Conservation (phyloP, 73 alveolate genomes). For the Urostyla sp. region DNA sequence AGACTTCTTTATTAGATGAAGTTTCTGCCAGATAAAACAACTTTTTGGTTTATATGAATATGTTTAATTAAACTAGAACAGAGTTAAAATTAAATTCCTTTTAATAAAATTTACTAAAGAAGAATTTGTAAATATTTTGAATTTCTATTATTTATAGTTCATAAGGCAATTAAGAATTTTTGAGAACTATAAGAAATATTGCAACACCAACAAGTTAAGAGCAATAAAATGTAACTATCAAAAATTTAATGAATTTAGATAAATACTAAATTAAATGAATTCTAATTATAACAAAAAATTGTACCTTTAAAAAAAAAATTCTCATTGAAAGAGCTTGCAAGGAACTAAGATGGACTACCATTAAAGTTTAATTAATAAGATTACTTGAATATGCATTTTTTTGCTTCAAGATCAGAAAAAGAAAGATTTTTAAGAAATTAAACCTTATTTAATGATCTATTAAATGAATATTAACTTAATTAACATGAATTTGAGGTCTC, state of each 20-base stretch:
- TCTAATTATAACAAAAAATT: background rate
- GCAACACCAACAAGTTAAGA: background rate
- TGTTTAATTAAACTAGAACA: constrained; percentile 3
- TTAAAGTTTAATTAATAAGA: constrained; percentile 5
- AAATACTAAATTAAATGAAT: background rate
- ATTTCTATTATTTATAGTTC: constrained; percentile 10
- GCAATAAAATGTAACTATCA: background rate
- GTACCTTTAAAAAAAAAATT: constrained; percentile 9
- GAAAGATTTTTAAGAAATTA: constrained; percentile 4
- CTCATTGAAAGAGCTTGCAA: background rate
- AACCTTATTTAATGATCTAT: constrained; percentile 4
- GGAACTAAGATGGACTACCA: constrained; percentile 35
- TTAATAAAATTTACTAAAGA: background rate
- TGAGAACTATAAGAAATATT: background rate
- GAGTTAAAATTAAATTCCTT: background rate
- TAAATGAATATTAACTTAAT: constrained; percentile 14
- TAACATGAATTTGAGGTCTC: constrained; percentile 16
- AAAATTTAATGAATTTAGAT: background rate
- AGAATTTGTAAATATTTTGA: constrained; percentile 24
- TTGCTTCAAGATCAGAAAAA: constrained; percentile 8
- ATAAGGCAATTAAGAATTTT: background rate
- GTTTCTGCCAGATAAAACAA: too few relatives aligned
- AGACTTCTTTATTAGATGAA: too few relatives aligned
- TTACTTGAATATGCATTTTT: background rate
- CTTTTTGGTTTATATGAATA: background rate